Conservation (phyloP, 345 rosid genomes). For the Citrus australasica region DNA sequence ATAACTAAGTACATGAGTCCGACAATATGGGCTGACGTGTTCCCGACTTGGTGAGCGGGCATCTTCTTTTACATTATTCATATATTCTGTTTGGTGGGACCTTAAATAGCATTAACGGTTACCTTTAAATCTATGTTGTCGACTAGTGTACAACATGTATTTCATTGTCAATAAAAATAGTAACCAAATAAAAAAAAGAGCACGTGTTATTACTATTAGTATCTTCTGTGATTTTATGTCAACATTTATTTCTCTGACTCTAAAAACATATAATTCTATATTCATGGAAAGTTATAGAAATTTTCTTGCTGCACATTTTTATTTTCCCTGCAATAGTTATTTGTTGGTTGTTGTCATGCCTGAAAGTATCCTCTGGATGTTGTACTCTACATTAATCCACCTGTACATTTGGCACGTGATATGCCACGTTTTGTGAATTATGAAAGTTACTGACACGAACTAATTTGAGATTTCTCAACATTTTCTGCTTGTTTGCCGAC, state of each 20-base stretch:
- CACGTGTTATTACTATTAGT: not conserved
- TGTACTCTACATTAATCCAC: not conserved
- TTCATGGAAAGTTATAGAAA: not conserved
- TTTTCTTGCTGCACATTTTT: not conserved
- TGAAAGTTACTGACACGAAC: not conserved
- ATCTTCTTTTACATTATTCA: not conserved
- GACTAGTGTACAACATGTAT: not conserved
- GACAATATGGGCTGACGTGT: not conserved
- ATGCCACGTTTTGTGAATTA: not conserved
- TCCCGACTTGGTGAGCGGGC: not conserved
- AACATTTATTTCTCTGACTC: not conserved
- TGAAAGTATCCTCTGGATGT: not conserved
- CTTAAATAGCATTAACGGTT: not conserved
- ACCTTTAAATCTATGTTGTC: not conserved
- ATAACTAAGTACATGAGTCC: not conserved
- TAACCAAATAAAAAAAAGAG: too few relatives aligned
- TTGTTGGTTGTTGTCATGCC: not conserved
- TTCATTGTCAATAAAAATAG: not conserved
- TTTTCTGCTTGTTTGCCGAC: not conserved
- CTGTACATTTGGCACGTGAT: not conserved
- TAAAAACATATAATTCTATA: not conserved
- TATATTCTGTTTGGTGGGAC: not conserved
- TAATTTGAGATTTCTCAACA: not conserved
- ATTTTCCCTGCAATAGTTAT: not conserved
- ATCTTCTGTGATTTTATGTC: not conserved